Percentiles rank a stretch among this genome's conserved stretches.
Conservation (phyloP, 371 early-diverging fungal genomes). For the Lichtheimia ornata region DNA sequence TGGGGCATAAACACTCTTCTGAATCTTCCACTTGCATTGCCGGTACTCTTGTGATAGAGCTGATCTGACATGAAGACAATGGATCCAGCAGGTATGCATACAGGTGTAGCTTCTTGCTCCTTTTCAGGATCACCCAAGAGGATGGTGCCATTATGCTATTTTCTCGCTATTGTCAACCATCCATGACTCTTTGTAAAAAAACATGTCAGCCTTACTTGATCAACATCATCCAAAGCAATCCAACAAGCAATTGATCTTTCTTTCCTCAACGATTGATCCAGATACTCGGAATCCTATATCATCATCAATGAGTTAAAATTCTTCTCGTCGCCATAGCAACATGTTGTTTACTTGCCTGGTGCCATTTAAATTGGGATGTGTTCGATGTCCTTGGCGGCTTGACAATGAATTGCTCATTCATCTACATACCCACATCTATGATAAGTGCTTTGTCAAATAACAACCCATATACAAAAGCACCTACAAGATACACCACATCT, state of each 20-base stretch:
- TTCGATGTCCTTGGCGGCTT: slow-evolving; percentile 49
- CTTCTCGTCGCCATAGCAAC: not conserved
- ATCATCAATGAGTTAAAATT: not conserved
- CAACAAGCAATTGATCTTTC: slow-evolving; percentile 54
- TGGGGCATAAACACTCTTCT: slow-evolving; percentile 62
- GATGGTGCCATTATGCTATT: slow-evolving; percentile 33
- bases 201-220: slow-evolving; percentile 17
- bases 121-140: slow-evolving; percentile 28
- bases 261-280: slow-evolving; percentile 20
- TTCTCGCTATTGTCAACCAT: not conserved
- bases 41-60: slow-evolving; percentile 55
- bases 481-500: slow-evolving; percentile 20
- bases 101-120: not conserved
- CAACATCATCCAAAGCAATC: slow-evolving; percentile 52
- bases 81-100: slow-evolving; percentile 42
- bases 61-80: slow-evolving; percentile 58
- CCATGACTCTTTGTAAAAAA: too few species aligned
- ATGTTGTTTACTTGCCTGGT: slow-evolving; percentile 26
- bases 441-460: not conserved
- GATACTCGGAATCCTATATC: slow-evolving; percentile 44
- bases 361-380: slow-evolving; percentile 56
- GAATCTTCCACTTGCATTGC: slow-evolving; percentile 38
- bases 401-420: slow-evolving; percentile 67
- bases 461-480: slow-evolving; percentile 1
- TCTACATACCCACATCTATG: slow-evolving; percentile 11